phyloP scores from a whole-genome alignment of 1,139 yeast genomes.

The Zygosaccharomyces pseudobailii region DNA sequence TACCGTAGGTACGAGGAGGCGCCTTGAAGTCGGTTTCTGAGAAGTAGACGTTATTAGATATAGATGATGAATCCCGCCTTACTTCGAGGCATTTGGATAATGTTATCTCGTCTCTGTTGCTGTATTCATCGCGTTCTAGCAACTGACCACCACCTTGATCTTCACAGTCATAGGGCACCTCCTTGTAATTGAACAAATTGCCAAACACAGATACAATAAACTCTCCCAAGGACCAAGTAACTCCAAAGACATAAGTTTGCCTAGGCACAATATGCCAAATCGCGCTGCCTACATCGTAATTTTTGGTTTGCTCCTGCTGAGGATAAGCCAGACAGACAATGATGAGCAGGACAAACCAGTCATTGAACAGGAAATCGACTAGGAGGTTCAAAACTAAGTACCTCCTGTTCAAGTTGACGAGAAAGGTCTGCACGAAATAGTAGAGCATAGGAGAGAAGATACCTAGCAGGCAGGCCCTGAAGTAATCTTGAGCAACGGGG shows the following conservation, averaged over 20 bases:
- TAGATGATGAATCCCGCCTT: slow-evolving; percentile 27
- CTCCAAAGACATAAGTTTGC: slow-evolving; percentile 33
- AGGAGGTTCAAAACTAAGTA: slow-evolving; percentile 22
- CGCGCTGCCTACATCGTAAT: slow-evolving; percentile 1
- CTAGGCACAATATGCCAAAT: slow-evolving; percentile 35
- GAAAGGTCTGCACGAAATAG: slow-evolving; percentile 27
- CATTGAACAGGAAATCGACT: slow-evolving; percentile 31
- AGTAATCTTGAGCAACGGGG: slow-evolving; percentile 36
- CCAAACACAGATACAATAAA: slow-evolving; percentile 25
- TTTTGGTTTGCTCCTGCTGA: slow-evolving; percentile 18
- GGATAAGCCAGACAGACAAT: slow-evolving; percentile 35
- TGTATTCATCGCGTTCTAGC: not conserved
- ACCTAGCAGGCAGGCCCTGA: slow-evolving; percentile 33
- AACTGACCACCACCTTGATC: slow-evolving; percentile 3
- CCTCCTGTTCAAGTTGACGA: slow-evolving; percentile 21
- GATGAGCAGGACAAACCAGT: slow-evolving; percentile 31
- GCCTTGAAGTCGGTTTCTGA: slow-evolving; percentile 8
- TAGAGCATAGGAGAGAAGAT: slow-evolving; percentile 32
- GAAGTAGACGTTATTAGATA: slow-evolving; percentile 32
- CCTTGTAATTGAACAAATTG: slow-evolving; percentile 27
- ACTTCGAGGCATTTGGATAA: slow-evolving; percentile 31
- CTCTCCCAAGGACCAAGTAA: slow-evolving; percentile 34
- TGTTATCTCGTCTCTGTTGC: slow-evolving; percentile 25
- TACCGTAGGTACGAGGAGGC: slow-evolving; percentile 7
- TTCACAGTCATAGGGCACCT: slow-evolving; percentile 14